A percentile compares a stretch with the other conserved stretches of the same genome.
phyloP scores from a whole-genome alignment of 2,329 filamentous ascomycete species.

The Onygenales sp. region DNA sequence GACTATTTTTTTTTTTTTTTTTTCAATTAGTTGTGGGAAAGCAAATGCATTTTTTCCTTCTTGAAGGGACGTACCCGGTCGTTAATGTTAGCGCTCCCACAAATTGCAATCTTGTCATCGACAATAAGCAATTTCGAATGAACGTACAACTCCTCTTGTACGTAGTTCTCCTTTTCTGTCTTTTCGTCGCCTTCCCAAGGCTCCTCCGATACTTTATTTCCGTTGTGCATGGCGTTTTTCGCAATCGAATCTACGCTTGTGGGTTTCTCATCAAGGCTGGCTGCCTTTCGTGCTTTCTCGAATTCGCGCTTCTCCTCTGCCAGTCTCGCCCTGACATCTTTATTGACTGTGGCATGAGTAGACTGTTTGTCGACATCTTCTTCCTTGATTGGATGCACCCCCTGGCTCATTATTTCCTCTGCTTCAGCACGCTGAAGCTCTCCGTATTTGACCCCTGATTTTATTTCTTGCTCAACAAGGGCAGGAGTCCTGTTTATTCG shows the following conservation, averaged over 20 bases:
- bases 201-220: constrained; percentile 56
- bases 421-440: constrained; percentile 81
- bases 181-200: constrained; percentile 65
- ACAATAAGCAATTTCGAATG: constrained; percentile 78
- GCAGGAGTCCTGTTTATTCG: constrained; percentile 72
- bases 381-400: constrained; percentile 46
- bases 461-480: constrained; percentile 65
- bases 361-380: constrained; percentile 35
- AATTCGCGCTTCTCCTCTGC: constrained; percentile 39
- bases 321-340: constrained; percentile 33
- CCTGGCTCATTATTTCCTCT: constrained; percentile 73
- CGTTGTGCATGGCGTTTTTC: constrained; percentile 69
- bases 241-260: constrained; percentile 50
- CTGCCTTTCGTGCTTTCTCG: constrained; percentile 32
- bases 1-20: too few relatives aligned
- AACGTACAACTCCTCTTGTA: constrained; percentile 93
- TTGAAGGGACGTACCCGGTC: too few relatives aligned
- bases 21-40: not conserved
- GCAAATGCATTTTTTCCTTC: too few relatives aligned
- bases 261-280: constrained; percentile 29
- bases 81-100: constrained; percentile 63
- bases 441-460: constrained; percentile 74
- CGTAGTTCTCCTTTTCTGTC: constrained; percentile 73
- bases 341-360: constrained; percentile 25
- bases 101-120: constrained; percentile 72